These are phyloP conservation scores for Mucuna pruriens DNA, from an alignment of 306 rosid genomes.

Conservation along the genomic window DNA sequence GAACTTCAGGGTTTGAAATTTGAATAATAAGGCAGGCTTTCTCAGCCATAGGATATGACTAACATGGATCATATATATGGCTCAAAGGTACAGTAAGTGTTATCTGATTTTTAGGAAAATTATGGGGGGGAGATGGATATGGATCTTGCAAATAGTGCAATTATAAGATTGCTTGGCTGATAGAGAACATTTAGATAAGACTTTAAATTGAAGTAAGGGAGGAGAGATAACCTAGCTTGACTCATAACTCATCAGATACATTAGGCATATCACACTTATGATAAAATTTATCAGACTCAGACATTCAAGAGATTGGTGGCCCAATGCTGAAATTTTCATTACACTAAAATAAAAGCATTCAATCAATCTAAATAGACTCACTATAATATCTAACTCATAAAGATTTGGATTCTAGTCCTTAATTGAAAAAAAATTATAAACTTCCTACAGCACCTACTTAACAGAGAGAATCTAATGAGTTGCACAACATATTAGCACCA, in stretches of 20 bases:
- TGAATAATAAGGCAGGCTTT: slow-evolving; percentile 10
- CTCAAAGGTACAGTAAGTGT: background rate
- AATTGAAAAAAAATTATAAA: slow-evolving; percentile 7
- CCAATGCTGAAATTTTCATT: slow-evolving; percentile 18
- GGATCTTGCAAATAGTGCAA: slow-evolving; percentile 21
- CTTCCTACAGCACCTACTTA: slow-evolving; percentile 2
- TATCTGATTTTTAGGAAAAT: background rate
- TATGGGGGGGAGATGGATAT: background rate
- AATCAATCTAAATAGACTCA: background rate
- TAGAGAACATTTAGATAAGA: slow-evolving; percentile 12
- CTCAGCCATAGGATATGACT: slow-evolving; percentile 3
- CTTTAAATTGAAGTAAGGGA: slow-evolving; percentile 17
- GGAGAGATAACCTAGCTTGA: slow-evolving; percentile 14
- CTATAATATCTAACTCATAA: slow-evolving; percentile 26
- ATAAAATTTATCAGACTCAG: slow-evolving; percentile 7
- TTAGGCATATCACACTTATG: slow-evolving; percentile 11
- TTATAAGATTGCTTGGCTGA: slow-evolving; percentile 16
- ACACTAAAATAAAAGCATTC: slow-evolving; percentile 2
- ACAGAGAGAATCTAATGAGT: slow-evolving; percentile 24
- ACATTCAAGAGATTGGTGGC: slow-evolving; percentile 19
- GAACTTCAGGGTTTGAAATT: slow-evolving; percentile 23
- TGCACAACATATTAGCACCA: slow-evolving; percentile 19
- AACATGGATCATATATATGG: slow-evolving; percentile 4
- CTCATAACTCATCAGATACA: background rate
- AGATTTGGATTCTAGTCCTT: slow-evolving; percentile 32